Evolutionary conservation across 352 stramenopile genomes (phyloP), one percentile per base, ranked within the genome.

Genomic region (Phytophthora melonis): DNA sequence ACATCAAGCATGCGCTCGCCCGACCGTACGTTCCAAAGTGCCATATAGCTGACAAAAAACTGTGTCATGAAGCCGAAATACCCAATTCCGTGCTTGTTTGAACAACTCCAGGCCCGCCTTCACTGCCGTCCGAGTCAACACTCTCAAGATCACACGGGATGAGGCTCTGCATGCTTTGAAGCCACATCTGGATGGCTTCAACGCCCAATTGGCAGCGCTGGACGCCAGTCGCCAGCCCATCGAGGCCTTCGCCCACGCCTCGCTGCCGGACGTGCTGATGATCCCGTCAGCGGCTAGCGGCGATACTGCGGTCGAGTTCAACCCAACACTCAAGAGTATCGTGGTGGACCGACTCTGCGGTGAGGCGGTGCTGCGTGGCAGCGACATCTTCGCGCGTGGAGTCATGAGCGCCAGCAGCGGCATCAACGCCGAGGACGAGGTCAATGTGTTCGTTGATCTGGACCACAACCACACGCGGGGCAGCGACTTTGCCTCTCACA

Each of bases 281-380:
- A 92, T 95, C 56, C 85, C 85, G 39, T 94, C 87, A 0, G 82
- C 84, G 1, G 78, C 77, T 7, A 72, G 57, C 54, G 62, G 63
- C 27, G n/a, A 73, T 19, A 14, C 8, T 25, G 11, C 39, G 1
- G 64, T 78, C 0, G 47, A 79, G 11, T 79, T 82, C 16, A 64
- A 82, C 9, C 50, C 80, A 5, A 70, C 82, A 8, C 74, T 84
- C 36, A 87, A 89, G 53, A 87, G 79, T 14, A 83, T 98, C 21
- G 85, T 98, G 41, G 89, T 97, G 25, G 94, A 98, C 67, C 82
- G 93, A 23, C 88, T 97, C 13, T 99, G 96, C 73, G 96, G 90
- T 14, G 94, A 98, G 79, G 96, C 96, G 2, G 96, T 99, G 64
- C 74, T 99, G 7, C 90, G 96, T 39, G 96, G 96, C 60, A 97